Percentiles rank a stretch among this genome's conserved stretches.
Evolutionary conservation across 2,329 filamentous ascomycete species (phyloP).

Genomic region (Talaromyces sp.): DNA sequence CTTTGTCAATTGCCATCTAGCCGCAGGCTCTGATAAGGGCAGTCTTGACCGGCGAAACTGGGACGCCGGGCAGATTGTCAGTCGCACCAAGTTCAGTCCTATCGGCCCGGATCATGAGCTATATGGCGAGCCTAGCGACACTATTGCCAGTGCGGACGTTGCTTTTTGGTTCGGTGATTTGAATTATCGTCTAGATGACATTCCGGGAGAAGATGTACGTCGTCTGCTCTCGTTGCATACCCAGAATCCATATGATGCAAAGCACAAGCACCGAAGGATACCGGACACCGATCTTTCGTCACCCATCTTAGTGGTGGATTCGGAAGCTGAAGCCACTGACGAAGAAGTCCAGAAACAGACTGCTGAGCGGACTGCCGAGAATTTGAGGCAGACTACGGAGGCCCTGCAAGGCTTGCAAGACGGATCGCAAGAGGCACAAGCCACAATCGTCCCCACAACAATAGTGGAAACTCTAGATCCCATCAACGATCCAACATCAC

Average conservation of each 20-base stretch:
- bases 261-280: constrained; percentile 34
- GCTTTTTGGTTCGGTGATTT: constrained; percentile 95
- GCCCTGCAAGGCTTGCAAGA: background rate
- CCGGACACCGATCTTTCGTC: constrained; percentile 26
- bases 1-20: constrained; percentile 88
- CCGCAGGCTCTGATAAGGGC: constrained; percentile 75
- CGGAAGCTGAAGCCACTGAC: constrained; percentile 9
- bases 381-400: background rate
- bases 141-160: constrained; percentile 86
- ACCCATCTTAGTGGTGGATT: constrained; percentile 15
- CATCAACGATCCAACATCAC: constrained; percentile 73
- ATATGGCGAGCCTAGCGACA: constrained; percentile 57
- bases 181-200: constrained; percentile 85
- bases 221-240: constrained; percentile 79
- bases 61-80: constrained; percentile 77
- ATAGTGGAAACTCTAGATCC: constrained; percentile 61
- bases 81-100: constrained; percentile 73
- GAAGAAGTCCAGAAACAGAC: constrained; percentile 9
- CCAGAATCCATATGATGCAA: constrained; percentile 68
- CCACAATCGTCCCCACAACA: constrained; percentile 18
- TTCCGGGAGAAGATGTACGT: constrained; percentile 87
- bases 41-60: constrained; percentile 82
- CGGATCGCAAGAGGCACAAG: background rate
- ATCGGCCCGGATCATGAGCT: constrained; percentile 61
- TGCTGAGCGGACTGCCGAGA: constrained; percentile 12